phyloP scores from a whole-genome alignment of 306 rosid species.

The Gillenia trifoliata region DNA sequence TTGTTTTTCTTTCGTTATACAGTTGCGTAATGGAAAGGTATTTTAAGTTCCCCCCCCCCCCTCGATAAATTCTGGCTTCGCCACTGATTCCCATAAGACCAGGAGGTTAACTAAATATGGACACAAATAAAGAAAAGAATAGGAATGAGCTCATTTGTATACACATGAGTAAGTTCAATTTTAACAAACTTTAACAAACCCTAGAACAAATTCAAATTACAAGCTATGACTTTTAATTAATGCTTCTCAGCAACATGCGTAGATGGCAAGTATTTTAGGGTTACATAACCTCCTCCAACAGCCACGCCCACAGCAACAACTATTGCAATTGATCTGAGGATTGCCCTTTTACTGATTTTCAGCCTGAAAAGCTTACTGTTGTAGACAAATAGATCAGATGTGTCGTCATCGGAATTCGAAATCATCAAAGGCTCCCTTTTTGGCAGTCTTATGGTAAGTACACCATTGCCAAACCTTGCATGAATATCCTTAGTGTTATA shows the following conservation, averaged over 20 bases:
- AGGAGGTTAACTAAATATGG: no score
- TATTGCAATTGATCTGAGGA: background rate
- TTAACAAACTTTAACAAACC: background rate
- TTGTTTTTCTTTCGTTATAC: no score
- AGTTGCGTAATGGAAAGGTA: no score
- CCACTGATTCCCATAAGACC: no score
- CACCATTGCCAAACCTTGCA: conserved; percentile 8
- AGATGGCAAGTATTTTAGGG: background rate
- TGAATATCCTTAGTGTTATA: background rate
- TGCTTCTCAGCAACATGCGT: background rate
- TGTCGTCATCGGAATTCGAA: background rate
- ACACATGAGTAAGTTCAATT: background rate
- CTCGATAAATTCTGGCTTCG: no score
- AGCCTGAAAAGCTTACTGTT: background rate
- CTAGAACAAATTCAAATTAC: no score
- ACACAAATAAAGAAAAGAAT: no score
- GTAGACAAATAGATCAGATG: background rate
- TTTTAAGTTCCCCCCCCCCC: no score
- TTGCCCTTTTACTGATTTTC: background rate
- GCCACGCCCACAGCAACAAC: background rate
- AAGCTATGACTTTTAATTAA: background rate
- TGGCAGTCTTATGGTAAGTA: background rate
- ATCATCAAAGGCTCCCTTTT: background rate
- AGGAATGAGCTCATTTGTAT: no score
- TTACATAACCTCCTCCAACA: background rate